phyloP scores from a whole-genome alignment of 495 filamentous ascomycete genomes.

The Elasticomyces elasticus region DNA sequence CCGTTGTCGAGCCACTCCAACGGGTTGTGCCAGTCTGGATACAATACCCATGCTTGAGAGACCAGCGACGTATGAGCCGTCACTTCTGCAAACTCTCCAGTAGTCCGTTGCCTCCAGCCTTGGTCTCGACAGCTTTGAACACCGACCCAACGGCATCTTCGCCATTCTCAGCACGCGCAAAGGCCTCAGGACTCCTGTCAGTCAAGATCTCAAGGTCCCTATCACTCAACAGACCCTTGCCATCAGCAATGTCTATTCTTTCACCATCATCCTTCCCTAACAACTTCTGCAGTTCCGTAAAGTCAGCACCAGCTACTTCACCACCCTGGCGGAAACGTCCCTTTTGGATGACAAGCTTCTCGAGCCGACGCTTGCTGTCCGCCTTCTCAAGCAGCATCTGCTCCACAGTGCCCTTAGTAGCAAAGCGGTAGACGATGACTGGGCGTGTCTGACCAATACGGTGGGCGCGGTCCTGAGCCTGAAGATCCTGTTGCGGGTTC shows the following conservation, averaged over 20 bases:
- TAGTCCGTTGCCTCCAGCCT: constrained; percentile 33
- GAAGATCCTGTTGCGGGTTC: constrained; percentile 96
- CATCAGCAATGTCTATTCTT: constrained; percentile 49
- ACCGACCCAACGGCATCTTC: constrained; percentile 44
- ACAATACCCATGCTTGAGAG: no score
- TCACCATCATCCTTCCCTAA: constrained; percentile 51
- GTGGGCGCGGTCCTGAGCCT: constrained; percentile 90
- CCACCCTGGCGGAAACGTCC: constrained; percentile 57
- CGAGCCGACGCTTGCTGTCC: constrained; percentile 85
- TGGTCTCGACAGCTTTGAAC: constrained; percentile 64
- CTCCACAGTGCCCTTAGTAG: constrained; percentile 87
- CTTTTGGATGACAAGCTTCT: constrained; percentile 92
- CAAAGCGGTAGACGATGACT: constrained; percentile 90
- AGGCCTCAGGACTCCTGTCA: constrained; percentile 80
- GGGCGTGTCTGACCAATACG: constrained; percentile 87
- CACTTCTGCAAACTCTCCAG: constrained; percentile 30
- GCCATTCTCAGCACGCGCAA: constrained; percentile 65
- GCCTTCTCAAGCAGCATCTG: constrained; percentile 79
- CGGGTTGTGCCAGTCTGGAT: no score
- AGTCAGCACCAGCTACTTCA: constrained; percentile 34
- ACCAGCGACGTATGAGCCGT: no score
- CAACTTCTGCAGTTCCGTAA: constrained; percentile 50
- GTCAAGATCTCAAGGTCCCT: constrained; percentile 68
- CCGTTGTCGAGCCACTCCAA: no score
- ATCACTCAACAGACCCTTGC: constrained; percentile 56